phyloP scores from a whole-genome alignment of 495 filamentous ascomycete species.

The Lasiosphaeris hirsuta region DNA sequence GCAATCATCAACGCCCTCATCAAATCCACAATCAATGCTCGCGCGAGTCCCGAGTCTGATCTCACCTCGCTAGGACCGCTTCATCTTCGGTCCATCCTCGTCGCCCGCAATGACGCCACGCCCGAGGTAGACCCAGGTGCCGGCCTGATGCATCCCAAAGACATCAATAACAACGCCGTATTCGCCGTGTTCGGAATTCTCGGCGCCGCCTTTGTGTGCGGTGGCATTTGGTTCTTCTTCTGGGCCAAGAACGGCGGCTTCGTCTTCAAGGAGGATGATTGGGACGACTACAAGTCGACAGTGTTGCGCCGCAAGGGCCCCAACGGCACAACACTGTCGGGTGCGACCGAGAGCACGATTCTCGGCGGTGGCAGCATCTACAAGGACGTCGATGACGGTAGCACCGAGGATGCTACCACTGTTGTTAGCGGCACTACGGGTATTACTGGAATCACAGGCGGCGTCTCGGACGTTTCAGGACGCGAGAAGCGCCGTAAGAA shows the following conservation, averaged over 20 bases:
- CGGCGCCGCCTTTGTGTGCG: conserved; percentile 71
- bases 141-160: conserved; percentile 59
- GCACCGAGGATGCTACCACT: conserved; percentile 41
- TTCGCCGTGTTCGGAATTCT: conserved; percentile 84
- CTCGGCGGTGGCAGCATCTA: conserved; percentile 77
- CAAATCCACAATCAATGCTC: conserved; percentile 9
- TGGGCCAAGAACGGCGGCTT: conserved; percentile 96
- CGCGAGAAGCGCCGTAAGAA: conserved; percentile 44
- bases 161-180: conserved; percentile 79
- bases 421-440: conserved; percentile 39
- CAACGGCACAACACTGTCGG: conserved; percentile 75
- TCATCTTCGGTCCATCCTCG: conserved; percentile 35
- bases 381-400: conserved; percentile 59
- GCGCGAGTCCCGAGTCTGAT: conserved; percentile 14
- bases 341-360: conserved; percentile 75
- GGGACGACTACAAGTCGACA: conserved; percentile 97
- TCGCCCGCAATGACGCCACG: conserved; percentile 30
- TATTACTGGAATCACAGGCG: conserved; percentile 47
- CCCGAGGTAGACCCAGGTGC: conserved; percentile 29
- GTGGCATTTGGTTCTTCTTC: conserved; percentile 95
- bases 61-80: conserved; percentile 37
- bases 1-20: conserved; percentile 24
- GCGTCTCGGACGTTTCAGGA: conserved; percentile 44
- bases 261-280: conserved; percentile 76
- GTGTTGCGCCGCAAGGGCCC: conserved; percentile 90